Evolutionary conservation across 75 land plant species (phyloP).

Genomic region (Larix kaempferi): DNA sequence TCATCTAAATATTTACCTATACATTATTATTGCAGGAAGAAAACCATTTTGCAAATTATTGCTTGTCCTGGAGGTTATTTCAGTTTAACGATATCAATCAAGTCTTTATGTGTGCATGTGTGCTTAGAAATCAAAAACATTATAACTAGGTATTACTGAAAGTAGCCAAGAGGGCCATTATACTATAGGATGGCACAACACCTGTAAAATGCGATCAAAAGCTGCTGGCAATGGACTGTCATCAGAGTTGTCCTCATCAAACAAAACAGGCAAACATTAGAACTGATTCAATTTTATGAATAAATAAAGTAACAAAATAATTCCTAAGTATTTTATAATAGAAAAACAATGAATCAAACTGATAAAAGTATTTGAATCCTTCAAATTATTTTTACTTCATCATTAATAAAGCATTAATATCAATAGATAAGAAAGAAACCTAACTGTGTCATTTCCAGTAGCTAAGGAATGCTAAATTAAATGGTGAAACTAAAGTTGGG

Average conservation of each 20-base stretch:
- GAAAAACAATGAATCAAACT: not conserved
- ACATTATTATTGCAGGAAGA: too few relatives aligned
- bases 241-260: constrained; percentile 6
- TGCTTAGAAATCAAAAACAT: not conserved
- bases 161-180: not conserved
- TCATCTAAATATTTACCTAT: too few relatives aligned
- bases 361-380: not conserved
- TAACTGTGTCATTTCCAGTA: not conserved
- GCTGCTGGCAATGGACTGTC: constrained; percentile 85
- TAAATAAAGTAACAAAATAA: not conserved
- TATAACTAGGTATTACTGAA: not conserved
- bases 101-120: not conserved
- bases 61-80: too few relatives aligned
- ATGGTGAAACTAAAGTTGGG: too few relatives aligned
- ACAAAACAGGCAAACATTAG: constrained; percentile 10
- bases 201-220: constrained; percentile 88
- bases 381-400: not conserved
- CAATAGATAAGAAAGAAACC: not conserved
- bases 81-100: not conserved
- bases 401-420: not conserved
- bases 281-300: not conserved
- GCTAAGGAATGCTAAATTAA: not conserved
- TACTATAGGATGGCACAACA: constrained; percentile 11
- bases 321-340: not conserved
- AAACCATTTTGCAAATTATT: too few relatives aligned